Percentiles rank a stretch among this genome's conserved stretches.
Conservation (phyloP, 805 yeast species). For the Metschnikowia vanudenii region DNA sequence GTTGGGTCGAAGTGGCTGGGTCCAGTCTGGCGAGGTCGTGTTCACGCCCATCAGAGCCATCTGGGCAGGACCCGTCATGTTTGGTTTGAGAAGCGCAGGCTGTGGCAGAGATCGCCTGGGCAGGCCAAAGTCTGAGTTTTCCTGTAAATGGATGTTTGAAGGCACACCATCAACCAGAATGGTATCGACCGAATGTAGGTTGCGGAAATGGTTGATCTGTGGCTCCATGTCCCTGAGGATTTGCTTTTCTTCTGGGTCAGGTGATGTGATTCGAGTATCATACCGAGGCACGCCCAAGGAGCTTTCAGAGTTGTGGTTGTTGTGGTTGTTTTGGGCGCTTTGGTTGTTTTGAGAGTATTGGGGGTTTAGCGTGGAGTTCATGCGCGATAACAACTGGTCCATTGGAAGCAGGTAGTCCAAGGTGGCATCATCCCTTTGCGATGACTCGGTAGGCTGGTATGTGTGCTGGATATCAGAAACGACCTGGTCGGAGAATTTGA, state of each 20-base stretch:
- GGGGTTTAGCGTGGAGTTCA: conserved; percentile 27
- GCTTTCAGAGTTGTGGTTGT: too few relatives aligned
- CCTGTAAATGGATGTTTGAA: conserved; percentile 45
- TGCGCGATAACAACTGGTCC: conserved; percentile 62
- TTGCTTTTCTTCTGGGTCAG: conserved; percentile 64
- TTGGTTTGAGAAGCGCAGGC: conserved; percentile 34
- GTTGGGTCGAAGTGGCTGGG: conserved; percentile 24
- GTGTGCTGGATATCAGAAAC: conserved; percentile 43
- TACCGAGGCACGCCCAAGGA: conserved; percentile 13
- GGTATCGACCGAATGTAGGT: conserved; percentile 71
- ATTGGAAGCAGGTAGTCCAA: conserved; percentile 69
- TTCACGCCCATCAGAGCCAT: conserved; percentile 32
- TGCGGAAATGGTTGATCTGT: conserved; percentile 64
- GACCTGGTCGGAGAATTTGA: conserved; percentile 70
- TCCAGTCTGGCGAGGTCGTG: background rate
- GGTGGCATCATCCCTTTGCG: conserved; percentile 19
- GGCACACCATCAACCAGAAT: conserved; percentile 73
- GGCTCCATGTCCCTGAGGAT: conserved; percentile 73
- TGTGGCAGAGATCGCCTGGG: conserved; percentile 15
- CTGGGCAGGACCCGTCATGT: conserved; percentile 47
- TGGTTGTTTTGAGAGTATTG: too few relatives aligned
- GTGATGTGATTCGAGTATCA: conserved; percentile 17
- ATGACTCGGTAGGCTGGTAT: conserved; percentile 13
- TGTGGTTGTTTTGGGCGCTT: too few relatives aligned
- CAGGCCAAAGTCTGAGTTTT: conserved; percentile 13